These are phyloP conservation scores for Bolboschoenoplectus hybrid DNA, from an alignment of 202 grass and related monocot genomes.

Conservation along the genomic window DNA sequence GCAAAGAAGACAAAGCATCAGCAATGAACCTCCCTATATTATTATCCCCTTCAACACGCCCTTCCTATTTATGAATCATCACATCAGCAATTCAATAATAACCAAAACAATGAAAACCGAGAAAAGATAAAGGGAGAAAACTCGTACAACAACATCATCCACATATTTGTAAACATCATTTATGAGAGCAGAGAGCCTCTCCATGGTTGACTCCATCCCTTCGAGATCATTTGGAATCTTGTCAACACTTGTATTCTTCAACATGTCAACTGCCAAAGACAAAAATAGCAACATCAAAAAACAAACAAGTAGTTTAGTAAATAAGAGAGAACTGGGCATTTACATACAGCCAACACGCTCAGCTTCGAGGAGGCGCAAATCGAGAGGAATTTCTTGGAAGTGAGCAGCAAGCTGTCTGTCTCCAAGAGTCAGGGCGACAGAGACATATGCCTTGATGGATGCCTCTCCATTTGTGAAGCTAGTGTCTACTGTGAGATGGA, in stretches of 20 bases:
- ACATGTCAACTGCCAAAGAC: slow-evolving; percentile 60
- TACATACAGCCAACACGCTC: slow-evolving; percentile 90
- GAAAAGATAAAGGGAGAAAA: background rate
- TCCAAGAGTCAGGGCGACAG: slow-evolving; percentile 71
- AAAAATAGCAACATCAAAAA: background rate
- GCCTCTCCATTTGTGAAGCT: slow-evolving; percentile 85
- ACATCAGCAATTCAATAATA: background rate
- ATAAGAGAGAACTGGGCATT: background rate
- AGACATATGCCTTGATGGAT: slow-evolving; percentile 89
- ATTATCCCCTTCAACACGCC: slow-evolving; percentile 63
- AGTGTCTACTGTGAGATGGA: slow-evolving; percentile 94
- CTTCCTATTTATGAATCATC: slow-evolving; percentile 55
- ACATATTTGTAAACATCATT: slow-evolving; percentile 95
- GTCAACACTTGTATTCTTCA: slow-evolving; percentile 77
- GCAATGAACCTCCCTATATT: slow-evolving; percentile 76
- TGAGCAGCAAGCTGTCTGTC: slow-evolving; percentile 86
- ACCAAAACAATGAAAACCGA: background rate
- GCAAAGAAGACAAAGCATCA: slow-evolving; percentile 65
- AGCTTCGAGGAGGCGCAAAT: slow-evolving; percentile 81
- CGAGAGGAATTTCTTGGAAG: slow-evolving; percentile 93
- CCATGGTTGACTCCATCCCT: slow-evolving; percentile 92
- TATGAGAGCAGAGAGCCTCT: slow-evolving; percentile 72
- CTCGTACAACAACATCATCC: slow-evolving; percentile 81
- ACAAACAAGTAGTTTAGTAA: background rate
- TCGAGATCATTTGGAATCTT: slow-evolving; percentile 91